Evolutionary conservation across 225 moss, liverwort and hornwort genomes (phyloP), one percentile per base, ranked within the genome.

Genomic region (Marchantia polymorpha): DNA sequence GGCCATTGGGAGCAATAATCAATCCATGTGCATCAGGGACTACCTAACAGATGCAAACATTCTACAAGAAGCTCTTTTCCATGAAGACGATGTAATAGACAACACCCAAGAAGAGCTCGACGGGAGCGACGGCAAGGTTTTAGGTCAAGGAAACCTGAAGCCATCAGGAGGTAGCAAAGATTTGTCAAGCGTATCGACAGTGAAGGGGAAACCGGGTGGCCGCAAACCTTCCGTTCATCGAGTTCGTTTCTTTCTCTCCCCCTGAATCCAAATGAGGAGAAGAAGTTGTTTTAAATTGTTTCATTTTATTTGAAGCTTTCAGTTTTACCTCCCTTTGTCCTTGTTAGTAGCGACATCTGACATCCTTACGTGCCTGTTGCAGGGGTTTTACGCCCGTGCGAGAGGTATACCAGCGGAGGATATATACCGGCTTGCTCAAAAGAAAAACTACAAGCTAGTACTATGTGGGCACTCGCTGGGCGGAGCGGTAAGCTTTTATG

Each of bases 401-500:
- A 91, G 88, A 73, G 92, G 92, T 54, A 91, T 99, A 83, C 99
- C 99, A 46, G 95, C 95, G 49, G 90, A 90, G 70, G 99, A 99
- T 83, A 89, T 99, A 12, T 99, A 95, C 86, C 84, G 92, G 81
- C 82, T 99, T 73, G 99, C 99, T 19, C 99, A 95, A 77, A 93
- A 93, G 77, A 99, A 73, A 72, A 95, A 99, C 74, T 86, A 89
- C 84, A 91, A 91, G 87, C 83, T 99, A 79, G 99, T 99, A 50
- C 88, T 99, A 46, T 99, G 99, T 88, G 99, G 99, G 50, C 99
- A 99, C 85, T 99, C 99, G n/a, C 85, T 99, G 74, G 99, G 99
- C 78, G 99, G 99, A 81, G 99, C 99, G 82, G 99, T 87, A 84
- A 84, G 87, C 74, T 83, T 81, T 69, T n/a, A n/a, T 50, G 22